Base-by-base conservation (phyloP, 306 rosid genomes). In the Medicago arabica region DNA sequence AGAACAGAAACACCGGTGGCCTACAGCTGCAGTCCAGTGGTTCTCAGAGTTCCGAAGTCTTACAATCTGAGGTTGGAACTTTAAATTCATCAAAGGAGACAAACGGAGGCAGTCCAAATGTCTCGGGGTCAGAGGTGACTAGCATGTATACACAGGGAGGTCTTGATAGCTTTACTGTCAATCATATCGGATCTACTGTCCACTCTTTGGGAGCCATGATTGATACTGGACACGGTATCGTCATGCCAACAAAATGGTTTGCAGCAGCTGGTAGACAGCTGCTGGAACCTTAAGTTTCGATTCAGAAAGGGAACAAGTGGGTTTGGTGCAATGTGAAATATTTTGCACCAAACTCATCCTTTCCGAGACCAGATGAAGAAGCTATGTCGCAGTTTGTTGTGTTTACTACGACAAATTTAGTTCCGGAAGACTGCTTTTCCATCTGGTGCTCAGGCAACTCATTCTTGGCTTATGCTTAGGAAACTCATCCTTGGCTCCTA, bases 401-500 rank as follows among this genome's bases (percentile, higher is more conserved):
- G 66, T 60, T 60, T 23, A 25, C 66, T 60, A 39, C 16, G 66
- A 60, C 66, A 12, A 25, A 78, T 46, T 36, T 28, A 16, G 59
- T 17, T 55, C 34, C 4, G 6, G 62, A 55, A 9, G 31, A 17
- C 55, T 75, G 74, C 28, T 84, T 8, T 76, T 51, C 84, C 89
- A 63, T 83, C 84, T 82, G 93, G 96, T 86, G 71, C 34, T 70
- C 69, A 69, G 81, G 89, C 89, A 85, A 85, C 3, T 57, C 89
- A 85, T 85, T 76, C 88, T 79, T 84, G 87, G 87, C 87, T 84
- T 74, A 14, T 50, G 36, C 44, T 15, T 11, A 9, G 89, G 93
- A 92, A 91, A 87, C 7, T 88, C 92, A 86, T 92, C 75, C 93
- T 85, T 92, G 96, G 93, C 97, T 90, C 91, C 79, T 43, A 5